A percentile compares a stretch with the other conserved stretches of the same genome.
These are phyloP conservation scores for Antarctomyces pellizariae DNA, from an alignment of 495 filamentous ascomycete genomes.

Conservation along the genomic window DNA sequence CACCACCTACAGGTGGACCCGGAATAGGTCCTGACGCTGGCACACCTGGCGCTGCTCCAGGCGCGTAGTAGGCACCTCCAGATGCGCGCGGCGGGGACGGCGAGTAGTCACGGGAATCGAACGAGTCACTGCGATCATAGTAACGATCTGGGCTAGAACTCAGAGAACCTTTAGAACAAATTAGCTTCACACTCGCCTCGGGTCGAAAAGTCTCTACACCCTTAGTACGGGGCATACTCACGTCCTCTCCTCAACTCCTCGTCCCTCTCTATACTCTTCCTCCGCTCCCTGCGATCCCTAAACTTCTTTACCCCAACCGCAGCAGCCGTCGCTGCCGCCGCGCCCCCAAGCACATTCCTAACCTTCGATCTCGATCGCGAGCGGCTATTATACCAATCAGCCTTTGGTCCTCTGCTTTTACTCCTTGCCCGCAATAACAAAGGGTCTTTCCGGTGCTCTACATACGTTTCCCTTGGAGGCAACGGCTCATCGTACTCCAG, in stretches of 20 bases:
- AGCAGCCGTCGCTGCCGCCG: constrained; percentile 44
- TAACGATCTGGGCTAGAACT: constrained; percentile 13
- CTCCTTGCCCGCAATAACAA: too few relatives aligned
- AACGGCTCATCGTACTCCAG: too few relatives aligned
- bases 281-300: constrained; percentile 34
- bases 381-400: constrained; percentile 22
- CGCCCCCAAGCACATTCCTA: constrained; percentile 42
- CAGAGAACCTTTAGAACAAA: constrained; percentile 3
- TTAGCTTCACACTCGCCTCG: constrained; percentile 9
- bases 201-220: constrained; percentile 7
- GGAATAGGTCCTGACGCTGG: too few relatives aligned
- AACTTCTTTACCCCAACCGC: constrained; percentile 59
- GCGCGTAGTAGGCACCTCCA: constrained; percentile 23
- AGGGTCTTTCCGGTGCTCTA: too few relatives aligned
- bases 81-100: constrained; percentile 28
- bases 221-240: constrained; percentile 13
- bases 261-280: constrained; percentile 17
- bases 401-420: constrained; percentile 18
- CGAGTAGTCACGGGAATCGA: constrained; percentile 13
- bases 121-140: constrained; percentile 13
- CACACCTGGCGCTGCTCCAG: not conserved
- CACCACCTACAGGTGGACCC: too few relatives aligned
- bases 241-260: constrained; percentile 11
- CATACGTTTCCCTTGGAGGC: constrained; percentile 22
- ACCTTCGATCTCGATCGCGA: constrained; percentile 36